These are phyloP conservation scores for Fusarium nygamai DNA, from an alignment of 2,329 filamentous ascomycete genomes.

Conservation along the genomic window DNA sequence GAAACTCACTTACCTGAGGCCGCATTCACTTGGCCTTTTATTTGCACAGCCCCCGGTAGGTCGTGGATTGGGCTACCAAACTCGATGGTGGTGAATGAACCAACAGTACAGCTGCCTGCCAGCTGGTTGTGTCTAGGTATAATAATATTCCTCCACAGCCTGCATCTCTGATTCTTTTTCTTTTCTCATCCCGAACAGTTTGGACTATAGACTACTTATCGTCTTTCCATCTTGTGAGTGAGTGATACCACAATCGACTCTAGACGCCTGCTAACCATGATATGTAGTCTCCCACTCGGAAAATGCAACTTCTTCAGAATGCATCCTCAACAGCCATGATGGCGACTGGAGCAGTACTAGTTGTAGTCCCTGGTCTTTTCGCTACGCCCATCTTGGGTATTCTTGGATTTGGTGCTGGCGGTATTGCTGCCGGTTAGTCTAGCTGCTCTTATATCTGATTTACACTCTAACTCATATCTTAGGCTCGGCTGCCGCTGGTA, in stretches of 20 bases:
- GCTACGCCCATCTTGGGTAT: no score
- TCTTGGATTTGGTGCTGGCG: not conserved
- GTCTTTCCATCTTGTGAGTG: not conserved
- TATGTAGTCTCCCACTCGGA: not conserved
- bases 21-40: not conserved
- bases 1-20: not conserved
- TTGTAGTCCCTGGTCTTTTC: not conserved
- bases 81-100: not conserved
- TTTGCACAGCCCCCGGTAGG: not conserved
- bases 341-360: not conserved
- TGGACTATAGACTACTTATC: not conserved
- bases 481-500: slow-evolving; percentile 38
- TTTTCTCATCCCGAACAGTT: not conserved
- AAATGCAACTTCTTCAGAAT: not conserved
- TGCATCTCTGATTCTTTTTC: not conserved
- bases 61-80: not conserved
- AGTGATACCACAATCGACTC: not conserved
- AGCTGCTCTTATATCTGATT: not conserved
- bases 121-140: not conserved
- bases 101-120: not conserved
- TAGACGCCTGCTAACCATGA: not conserved
- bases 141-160: not conserved
- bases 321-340: not conserved
- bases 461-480: not conserved
- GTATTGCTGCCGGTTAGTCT: not conserved